Conservation (phyloP, 306 rosid species). For the Quercus suber region DNA sequence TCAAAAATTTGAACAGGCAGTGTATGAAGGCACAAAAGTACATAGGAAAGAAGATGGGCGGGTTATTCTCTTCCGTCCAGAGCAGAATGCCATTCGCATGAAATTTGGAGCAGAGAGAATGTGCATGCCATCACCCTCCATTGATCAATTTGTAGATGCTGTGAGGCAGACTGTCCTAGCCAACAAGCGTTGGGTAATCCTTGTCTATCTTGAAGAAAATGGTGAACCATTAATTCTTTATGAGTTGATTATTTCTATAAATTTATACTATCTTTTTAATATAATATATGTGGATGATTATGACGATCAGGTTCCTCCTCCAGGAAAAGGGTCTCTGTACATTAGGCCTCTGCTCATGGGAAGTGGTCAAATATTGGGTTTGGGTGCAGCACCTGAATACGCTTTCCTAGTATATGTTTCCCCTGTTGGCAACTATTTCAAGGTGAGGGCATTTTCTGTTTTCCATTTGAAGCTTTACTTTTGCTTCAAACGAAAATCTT, state of each 20-base stretch:
- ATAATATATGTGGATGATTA: neutral
- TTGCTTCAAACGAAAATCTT: too few species aligned
- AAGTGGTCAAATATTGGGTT: conserved; percentile 76
- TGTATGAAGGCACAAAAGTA: conserved; percentile 88
- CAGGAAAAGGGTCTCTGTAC: conserved; percentile 74
- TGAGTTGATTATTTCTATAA: neutral
- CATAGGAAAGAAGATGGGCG: conserved; percentile 71
- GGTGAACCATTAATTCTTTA: neutral
- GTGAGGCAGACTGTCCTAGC: conserved; percentile 66
- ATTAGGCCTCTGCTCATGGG: conserved; percentile 86
- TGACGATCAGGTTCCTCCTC: conserved; percentile 76
- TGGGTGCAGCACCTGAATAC: conserved; percentile 76
- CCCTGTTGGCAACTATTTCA: conserved; percentile 92
- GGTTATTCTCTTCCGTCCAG: conserved; percentile 74
- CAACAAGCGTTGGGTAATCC: conserved; percentile 79
- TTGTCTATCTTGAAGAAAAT: neutral
- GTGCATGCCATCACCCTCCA: conserved; percentile 83
- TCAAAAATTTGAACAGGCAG: conserved; percentile 43
- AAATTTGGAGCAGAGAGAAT: conserved; percentile 70
- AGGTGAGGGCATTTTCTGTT: conserved; percentile 27
- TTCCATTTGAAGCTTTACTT: neutral
- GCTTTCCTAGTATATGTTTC: conserved; percentile 76
- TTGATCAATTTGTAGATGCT: conserved; percentile 64
- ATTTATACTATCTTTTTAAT: neutral
- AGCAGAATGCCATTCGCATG: conserved; percentile 72